Percentiles rank a stretch among this genome's conserved stretches.
These are phyloP conservation scores for Xylariaceae sp. DNA, from an alignment of 2,329 filamentous ascomycete genomes.

Conservation along the genomic window DNA sequence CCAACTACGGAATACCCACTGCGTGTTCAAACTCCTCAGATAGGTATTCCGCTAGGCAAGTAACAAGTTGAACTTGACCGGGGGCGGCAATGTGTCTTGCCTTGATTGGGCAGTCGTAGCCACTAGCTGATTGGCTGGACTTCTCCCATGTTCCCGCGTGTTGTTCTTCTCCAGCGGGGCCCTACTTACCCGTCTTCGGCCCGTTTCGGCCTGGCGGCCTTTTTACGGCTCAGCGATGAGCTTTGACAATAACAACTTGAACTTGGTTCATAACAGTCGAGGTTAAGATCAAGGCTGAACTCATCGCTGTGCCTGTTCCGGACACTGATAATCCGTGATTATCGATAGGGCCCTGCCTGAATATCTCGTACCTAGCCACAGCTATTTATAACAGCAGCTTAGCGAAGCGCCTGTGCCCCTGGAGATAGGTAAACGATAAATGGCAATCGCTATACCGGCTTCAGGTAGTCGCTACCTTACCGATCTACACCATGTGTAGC, in stretches of 20 bases:
- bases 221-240: not conserved
- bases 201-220: not conserved
- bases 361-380: not conserved
- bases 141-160: not conserved
- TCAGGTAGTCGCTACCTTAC: no score
- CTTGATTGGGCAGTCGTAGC: conserved; percentile 16
- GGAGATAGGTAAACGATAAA: no score
- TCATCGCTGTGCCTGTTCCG: no score
- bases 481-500: no score
- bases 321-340: no score
- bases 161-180: not conserved
- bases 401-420: not conserved
- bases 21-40: conserved; percentile 7
- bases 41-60: not conserved
- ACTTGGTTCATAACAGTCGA: no score
- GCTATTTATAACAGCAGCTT: not conserved
- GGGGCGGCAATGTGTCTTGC: conserved; percentile 16
- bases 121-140: conserved; percentile 3
- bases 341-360: no score
- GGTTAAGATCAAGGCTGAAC: no score
- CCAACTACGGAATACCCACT: not conserved
- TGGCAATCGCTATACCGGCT: no score
- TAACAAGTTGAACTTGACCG: conserved; percentile 1
- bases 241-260: no score
- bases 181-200: not conserved